Base-by-base conservation (phyloP, 2,329 filamentous ascomycete genomes). In the Sarocladium brachiariae region DNA sequence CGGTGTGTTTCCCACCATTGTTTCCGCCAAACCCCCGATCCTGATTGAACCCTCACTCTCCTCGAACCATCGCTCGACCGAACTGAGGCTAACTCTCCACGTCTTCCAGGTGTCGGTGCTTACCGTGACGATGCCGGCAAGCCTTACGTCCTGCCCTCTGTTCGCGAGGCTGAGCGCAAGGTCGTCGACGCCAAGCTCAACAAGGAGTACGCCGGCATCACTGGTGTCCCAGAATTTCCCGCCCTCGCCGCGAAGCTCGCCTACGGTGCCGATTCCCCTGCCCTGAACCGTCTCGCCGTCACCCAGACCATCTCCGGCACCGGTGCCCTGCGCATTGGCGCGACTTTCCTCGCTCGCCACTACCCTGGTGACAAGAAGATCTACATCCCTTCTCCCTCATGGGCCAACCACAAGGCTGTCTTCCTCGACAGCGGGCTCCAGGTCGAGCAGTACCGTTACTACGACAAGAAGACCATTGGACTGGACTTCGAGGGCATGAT, bases 251-350 rank as follows among this genome's bases (percentile, higher is more conserved):
- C 90, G 57, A 76, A 87, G 66, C 84, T 99, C 53, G 93, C 93
- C 63, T 97, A 96, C 70, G 92, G 92, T 58, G 69, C 81, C 62
- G 83, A 88, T 72, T 93, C 86, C 55, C 71, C 84, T 39, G 85
- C 84, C 59, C 80, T 97, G 68, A 74, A 78, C 62, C 86, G 90
- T 63, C 76, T 96, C 56, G 90, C 84, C 73, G 90, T 96, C 71
- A 96, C 92, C 56, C 93, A 99, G 78, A 89, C 91, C 73, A 96
- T 99, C 76, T 99, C 93, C 54, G 93, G 93, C 60, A 99, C 93
- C 52, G 93, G 93, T 65, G 93, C 93, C 56, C 83, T 99, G 64
- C 86, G 93, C 68, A 92, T 99, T 66, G 93, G 89, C 58, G 93
- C 86, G 64, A 90, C 88, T 60, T 99, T 97, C 83, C 80, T 99